Evolutionary conservation across 352 stramenopile species (phyloP), one percentile per base, ranked within the genome.

Genomic region (Globisporangium cederbergense): DNA sequence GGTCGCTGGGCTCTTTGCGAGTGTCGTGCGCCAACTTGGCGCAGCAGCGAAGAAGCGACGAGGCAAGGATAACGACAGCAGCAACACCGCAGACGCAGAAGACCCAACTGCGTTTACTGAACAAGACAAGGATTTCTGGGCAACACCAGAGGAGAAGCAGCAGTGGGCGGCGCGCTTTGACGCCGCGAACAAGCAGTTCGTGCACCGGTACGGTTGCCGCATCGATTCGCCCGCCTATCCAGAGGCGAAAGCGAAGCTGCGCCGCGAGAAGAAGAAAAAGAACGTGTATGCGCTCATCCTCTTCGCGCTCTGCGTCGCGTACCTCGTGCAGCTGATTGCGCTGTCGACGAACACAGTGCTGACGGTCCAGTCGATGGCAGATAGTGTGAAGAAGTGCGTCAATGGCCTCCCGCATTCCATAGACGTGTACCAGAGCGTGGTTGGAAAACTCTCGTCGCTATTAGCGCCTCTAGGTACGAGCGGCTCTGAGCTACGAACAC

Each of bases 41-140:
- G 2, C 54, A 5, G 7, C 32, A n/a, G 47, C n/a, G 42, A 62
- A 25, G 16, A 62, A 34, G 42, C 38, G 32, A 52, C 25, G 40
- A 45, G 28, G 8, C 16, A 58, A 58, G 13, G 34, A 11, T 5
- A 47, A 5, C 32, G 18, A 9, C 14, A 58, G 28, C 32, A 32
- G n/a, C 18, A 57, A 22, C 20, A 14, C 11, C 2, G 50, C 4
- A 34, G 25, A 11, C 14, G 16, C 54, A 36, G 51, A 40, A 49
- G 25, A 38, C 4, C 2, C 53, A 11, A 22, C n/a, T 1, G 46
- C 22, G 16, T 76, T 78, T 59, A 61, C 66, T 25, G 72, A 64
- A n/a, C 58, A 73, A 28, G 72, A 78, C 32, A 56, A 54, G n/a
- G 50, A 59, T 20, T 57, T 71, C 46, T 79, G 72, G 72, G 30